phyloP scores from a whole-genome alignment of 768 basidiomycete species.

The Leccinum sublutescens region DNA sequence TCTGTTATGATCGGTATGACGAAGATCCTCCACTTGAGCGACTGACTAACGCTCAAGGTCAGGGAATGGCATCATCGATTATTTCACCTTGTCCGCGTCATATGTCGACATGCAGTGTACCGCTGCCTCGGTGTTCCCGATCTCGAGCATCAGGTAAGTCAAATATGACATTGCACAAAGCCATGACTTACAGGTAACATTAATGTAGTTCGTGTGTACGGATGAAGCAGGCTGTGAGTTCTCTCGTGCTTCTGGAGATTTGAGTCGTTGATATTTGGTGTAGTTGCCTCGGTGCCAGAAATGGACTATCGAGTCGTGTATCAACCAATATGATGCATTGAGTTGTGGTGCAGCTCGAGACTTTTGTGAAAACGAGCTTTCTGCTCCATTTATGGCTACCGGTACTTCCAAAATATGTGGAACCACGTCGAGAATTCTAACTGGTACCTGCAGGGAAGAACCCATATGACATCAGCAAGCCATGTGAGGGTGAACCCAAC shows the following conservation, averaged over 20 bases:
- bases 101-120: slow-evolving; percentile 59
- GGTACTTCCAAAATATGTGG: slow-evolving; percentile 28
- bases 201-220: slow-evolving; percentile 34
- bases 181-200: not conserved
- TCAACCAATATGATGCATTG: slow-evolving; percentile 65
- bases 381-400: slow-evolving; percentile 24
- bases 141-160: slow-evolving; percentile 36
- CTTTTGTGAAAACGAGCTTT: slow-evolving; percentile 59
- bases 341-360: slow-evolving; percentile 63
- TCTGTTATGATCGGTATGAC: slow-evolving; percentile 49
- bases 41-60: not conserved
- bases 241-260: not conserved
- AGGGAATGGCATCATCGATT: slow-evolving; percentile 48
- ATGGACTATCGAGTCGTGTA: slow-evolving; percentile 54
- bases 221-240: slow-evolving; percentile 42
- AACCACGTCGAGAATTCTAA: not conserved
- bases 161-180: not conserved
- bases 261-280: not conserved
- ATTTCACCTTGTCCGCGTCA: slow-evolving; percentile 36
- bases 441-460: slow-evolving; percentile 40
- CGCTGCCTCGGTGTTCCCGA: slow-evolving; percentile 45
- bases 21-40: not conserved
- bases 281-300: slow-evolving; percentile 72
- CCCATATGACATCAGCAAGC: slow-evolving; percentile 68
- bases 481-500: slow-evolving; percentile 50